Base-by-base conservation (phyloP, 257 asterid genomes). In the Gentiana straminea region DNA sequence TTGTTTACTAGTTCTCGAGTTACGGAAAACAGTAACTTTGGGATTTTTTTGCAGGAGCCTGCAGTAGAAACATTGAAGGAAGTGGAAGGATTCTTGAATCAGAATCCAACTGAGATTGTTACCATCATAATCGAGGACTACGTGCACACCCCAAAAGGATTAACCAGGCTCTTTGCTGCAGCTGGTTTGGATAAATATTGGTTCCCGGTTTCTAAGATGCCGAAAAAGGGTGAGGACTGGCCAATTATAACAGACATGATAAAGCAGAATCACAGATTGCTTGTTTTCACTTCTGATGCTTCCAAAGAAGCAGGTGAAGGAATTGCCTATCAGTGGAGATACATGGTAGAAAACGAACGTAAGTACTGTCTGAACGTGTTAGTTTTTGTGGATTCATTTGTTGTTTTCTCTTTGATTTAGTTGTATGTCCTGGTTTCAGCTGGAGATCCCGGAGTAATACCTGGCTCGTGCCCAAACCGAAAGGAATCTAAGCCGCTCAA, bases 111-210 rank as follows among this genome's bases (percentile, higher is more conserved):
- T 1, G 98, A 87, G 67, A 87, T 91, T 57, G 77, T 91, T 12
- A 87, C 98, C 65, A 91, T 91, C 68, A 81, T 87, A 69, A 83
- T 91, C 36, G 98, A 91, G 86, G 98, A 91, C 74, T 91, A 91
- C 69, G 97, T 91, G 38, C 95, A 70, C 68, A 33, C 86, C 2
- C 94, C 96, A 13, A 91, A 78, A 75, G 98, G 95, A 55, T 72
- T 91, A 68, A 79, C 96, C 10, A 78, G 61, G 73, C 78, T 87
- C 58, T 91, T 91, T 55, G 53, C 79, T 9, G 83, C 69, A 60
- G 95, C 98, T 53, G 98, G 97, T 46, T 71, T 91, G 78, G 93
- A 81, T 60, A 91, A 84, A 72, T 91, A 91, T 68, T 75, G 89
- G 96, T 91, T 69, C 64, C 98, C 98, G 0, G 80, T 91, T 65